Percentiles rank a stretch among this genome's conserved stretches.
Evolutionary conservation across 2,329 filamentous ascomycete genomes (phyloP).

Genomic region (Pestalotiopsis fici): DNA sequence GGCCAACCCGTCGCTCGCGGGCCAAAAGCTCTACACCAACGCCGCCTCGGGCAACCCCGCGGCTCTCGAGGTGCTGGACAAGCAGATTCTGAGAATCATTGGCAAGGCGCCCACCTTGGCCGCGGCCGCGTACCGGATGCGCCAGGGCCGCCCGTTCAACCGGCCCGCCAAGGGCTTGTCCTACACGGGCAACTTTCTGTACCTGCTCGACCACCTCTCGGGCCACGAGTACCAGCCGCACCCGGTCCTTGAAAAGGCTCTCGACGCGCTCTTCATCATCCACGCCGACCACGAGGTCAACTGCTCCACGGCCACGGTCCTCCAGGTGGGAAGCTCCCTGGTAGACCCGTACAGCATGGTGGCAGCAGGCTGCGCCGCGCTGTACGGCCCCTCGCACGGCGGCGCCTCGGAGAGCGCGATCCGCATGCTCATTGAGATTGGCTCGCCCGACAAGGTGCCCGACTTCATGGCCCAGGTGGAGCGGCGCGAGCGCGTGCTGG

Average conservation of each 20-base stretch:
- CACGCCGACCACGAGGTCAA: constrained; percentile 63
- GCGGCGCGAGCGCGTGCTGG: constrained; percentile 49
- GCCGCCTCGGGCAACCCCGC: constrained; percentile 41
- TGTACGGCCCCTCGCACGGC: constrained; percentile 59
- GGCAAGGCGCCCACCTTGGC: constrained; percentile 52
- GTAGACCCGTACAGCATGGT: constrained; percentile 58
- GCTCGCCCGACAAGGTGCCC: constrained; percentile 50
- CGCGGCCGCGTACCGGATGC: constrained; percentile 53
- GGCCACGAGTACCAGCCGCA: constrained; percentile 48
- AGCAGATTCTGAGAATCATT: constrained; percentile 53
- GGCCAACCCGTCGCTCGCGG: constrained; percentile 49
- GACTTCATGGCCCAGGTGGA: constrained; percentile 51
- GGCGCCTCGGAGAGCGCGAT: constrained; percentile 61
- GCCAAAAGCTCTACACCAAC: constrained; percentile 50
- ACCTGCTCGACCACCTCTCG: constrained; percentile 53
- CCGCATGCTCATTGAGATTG: constrained; percentile 53
- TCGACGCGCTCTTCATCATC: constrained; percentile 56
- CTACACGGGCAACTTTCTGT: constrained; percentile 57
- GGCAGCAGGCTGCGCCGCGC: constrained; percentile 50
- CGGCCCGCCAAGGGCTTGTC: constrained; percentile 46
- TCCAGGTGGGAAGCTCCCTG: constrained; percentile 57
- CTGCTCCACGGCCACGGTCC: constrained; percentile 54
- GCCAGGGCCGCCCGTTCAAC: constrained; percentile 52
- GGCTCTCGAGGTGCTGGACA: constrained; percentile 46
- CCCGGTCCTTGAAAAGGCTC: constrained; percentile 47